Conservation (phyloP, 257 asterid species). For the Apocynum venetum region DNA sequence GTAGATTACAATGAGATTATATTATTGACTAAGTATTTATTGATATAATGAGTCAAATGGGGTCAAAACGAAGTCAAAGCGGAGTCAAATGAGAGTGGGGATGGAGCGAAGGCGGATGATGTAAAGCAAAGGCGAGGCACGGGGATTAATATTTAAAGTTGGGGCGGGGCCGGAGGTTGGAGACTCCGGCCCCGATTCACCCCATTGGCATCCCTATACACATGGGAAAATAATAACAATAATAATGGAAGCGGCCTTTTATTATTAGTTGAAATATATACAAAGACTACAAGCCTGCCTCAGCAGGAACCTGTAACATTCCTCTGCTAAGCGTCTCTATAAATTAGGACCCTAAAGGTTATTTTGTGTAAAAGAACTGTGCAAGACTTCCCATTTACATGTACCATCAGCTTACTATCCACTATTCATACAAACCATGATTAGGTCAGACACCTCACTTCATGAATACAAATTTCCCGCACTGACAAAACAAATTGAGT, state of each 20-base stretch:
- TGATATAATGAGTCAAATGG: no score
- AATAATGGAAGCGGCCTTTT: neutral
- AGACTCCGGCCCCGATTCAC: no score
- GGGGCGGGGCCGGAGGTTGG: no score
- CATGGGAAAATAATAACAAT: neutral
- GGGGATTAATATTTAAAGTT: no score
- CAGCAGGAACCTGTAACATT: neutral
- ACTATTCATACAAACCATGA: neutral
- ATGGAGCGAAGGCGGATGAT: no score
- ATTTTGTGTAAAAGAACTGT: conserved; percentile 30
- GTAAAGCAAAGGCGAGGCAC: no score
- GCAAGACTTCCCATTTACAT: neutral
- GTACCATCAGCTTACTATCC: neutral
- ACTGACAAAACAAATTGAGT: conserved; percentile 5
- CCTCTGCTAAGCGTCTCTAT: neutral
- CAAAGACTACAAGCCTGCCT: neutral
- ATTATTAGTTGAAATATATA: neutral
- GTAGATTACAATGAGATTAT: no score
- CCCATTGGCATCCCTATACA: no score
- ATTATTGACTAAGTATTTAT: no score
- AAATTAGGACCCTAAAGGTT: conserved; percentile 10
- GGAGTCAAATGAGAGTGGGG: no score
- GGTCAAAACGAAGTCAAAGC: no score
- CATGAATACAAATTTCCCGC: conserved; percentile 8
- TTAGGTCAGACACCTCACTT: conserved; percentile 9